phyloP scores from a whole-genome alignment of 164 flowering plant species.

The Aristolochia contorta region DNA sequence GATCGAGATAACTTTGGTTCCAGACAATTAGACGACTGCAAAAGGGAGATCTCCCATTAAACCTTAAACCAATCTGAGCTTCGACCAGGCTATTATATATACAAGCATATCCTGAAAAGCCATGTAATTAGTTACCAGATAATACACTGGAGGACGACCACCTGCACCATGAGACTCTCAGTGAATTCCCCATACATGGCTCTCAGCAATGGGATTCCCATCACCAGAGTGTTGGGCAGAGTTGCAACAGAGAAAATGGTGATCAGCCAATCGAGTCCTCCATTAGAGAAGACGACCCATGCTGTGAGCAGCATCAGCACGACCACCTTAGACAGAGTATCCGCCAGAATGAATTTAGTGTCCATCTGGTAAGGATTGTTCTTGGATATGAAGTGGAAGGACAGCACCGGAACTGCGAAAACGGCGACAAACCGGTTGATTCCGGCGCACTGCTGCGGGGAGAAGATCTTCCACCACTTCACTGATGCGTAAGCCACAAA shows the following conservation, averaged over 20 bases:
- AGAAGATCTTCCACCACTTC: conserved; percentile 48
- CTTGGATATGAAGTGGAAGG: conserved; percentile 51
- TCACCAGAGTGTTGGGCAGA: conserved; percentile 50
- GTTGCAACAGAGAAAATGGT: conserved; percentile 46
- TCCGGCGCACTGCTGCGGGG: conserved; percentile 51
- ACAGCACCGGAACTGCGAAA: conserved; percentile 48
- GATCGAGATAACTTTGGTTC: too few species aligned
- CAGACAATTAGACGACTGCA: too few species aligned
- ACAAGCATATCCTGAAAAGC: neutral
- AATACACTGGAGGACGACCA: conserved; percentile 57
- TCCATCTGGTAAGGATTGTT: conserved; percentile 55
- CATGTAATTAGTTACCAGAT: conserved; percentile 25
- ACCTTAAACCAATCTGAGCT: neutral
- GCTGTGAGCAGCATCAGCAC: conserved; percentile 28
- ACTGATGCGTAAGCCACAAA: conserved; percentile 40
- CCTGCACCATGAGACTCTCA: conserved; percentile 47
- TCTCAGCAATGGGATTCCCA: conserved; percentile 50
- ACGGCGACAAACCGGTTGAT: conserved; percentile 52
- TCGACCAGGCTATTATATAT: neutral
- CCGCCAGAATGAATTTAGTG: conserved; percentile 41
- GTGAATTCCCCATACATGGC: conserved; percentile 54
- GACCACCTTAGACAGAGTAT: conserved; percentile 32
- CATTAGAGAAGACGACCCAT: conserved; percentile 23
- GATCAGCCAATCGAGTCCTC: conserved; percentile 39
- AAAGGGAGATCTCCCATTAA: too few species aligned